Evolutionary conservation across 1,284 basidiomycete species (phyloP), one percentile per base, ranked within the genome.

Genomic region (Mycena citricolor): DNA sequence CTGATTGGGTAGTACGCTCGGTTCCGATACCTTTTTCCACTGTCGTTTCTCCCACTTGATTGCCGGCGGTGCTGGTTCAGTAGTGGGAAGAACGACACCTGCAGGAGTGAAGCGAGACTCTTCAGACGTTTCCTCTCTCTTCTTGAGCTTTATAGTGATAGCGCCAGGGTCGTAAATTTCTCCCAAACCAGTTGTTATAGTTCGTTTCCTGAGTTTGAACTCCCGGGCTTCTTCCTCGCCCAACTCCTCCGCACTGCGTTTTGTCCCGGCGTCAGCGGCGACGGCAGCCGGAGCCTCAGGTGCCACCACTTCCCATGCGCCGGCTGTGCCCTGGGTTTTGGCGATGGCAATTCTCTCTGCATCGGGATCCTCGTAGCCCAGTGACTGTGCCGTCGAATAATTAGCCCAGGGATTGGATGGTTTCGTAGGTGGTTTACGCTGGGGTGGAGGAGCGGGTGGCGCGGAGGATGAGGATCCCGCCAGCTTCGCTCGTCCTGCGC

Each of bases 341-440:
- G 85, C 80, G 16, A 77, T 74, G 47, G 70, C 68, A 49, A 74
- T 57, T 48, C 77, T 61, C 54, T 81, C 81, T 12, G 70, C 79
- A 49, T 91, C 87, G 1, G 83, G 82, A 56, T 94, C 89, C 5
- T 63, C 73, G 55, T 81, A 85, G 0, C 94, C 93, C 1, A 95
- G 73, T 2, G 85, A 87, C 35, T 79, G 81, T 0, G 94, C 86
- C 0, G 90, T 91, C 13, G 89, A 82, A 64, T 99, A 99, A 62
- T 94, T 86, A 3, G 86, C 72, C 52, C 73, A 93, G 35, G 81
- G 82, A 60, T 91, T 84, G 0, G 80, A 73, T 2, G 83, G 75
- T 57, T 79, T 84, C 10, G 62, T 56, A 16, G 68, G 59, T 0
- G 76, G 66, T 55, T 78, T 76, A 7, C 42, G 40, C 1, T 39